Base-by-base conservation (phyloP, 2,329 filamentous ascomycete species). In the Passalora sequoiae region DNA sequence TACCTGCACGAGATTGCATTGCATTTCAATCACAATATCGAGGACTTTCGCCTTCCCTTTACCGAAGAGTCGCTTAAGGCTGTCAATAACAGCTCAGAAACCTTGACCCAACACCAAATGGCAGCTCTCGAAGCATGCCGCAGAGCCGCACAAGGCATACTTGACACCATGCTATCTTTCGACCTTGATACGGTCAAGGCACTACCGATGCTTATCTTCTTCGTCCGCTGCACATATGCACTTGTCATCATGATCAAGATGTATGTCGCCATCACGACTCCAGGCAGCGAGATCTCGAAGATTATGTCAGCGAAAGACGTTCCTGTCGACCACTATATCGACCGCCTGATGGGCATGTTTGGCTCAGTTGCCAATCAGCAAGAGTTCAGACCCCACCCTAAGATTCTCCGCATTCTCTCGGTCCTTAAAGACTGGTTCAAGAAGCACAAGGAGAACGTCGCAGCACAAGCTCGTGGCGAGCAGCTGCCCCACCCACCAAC, bases 201-300 rank as follows among this genome's bases (percentile, higher is more conserved):
- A 1, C 51, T 74, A 4, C 72, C 72, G 6, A 70, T 73, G 35
- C 69, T 73, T 33, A 46, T 60, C 4, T 58, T 51, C 33, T 59
- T 77, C 55, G 74, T 78, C 13, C 71, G 76, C 27, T 69, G 73
- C 35, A 72, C 75, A 8, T 80, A 79, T 54, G 73, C 76, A 10
- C 68, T 76, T 16, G 73, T 80, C 4, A 72, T 78, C 22, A 66
- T 80, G 6, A 77, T 79, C 62, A 80, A 79, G 54, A 72, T 80
- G 66, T 77, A 76, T 61, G 74, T 77, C 36, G 74, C 75, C 1
- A 68, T 73, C 5, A 71, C 67, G 3, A 67, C 65, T n/a, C 70
- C 71, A 3, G 66, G 65, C 15, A 64, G 59, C 15, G 72, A 76
- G 53, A 63, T 76, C 1, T 67, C 69, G 38, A 72, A 66, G 48